These are phyloP conservation scores for Vigna angularis DNA, from an alignment of 306 rosid genomes.

Conservation along the genomic window DNA sequence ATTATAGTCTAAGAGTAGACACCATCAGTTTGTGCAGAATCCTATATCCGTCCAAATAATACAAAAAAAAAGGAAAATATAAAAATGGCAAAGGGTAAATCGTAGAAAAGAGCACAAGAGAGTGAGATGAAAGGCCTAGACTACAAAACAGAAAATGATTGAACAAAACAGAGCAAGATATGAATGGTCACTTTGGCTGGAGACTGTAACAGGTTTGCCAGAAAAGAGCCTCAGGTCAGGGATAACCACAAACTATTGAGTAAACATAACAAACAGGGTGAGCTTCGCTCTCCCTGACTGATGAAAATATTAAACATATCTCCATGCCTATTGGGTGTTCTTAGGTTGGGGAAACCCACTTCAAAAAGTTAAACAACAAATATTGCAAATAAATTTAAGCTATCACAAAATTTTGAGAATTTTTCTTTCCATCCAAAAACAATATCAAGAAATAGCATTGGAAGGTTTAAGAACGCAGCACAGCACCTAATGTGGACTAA, in stretches of 20 bases:
- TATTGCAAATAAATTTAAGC: too few relatives aligned
- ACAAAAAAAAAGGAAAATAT: conserved; percentile 3
- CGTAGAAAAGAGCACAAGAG: neutral
- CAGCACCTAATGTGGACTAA: conserved; percentile 16
- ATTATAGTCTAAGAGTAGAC: neutral
- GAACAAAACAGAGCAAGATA: neutral
- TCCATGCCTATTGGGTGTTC: too few relatives aligned
- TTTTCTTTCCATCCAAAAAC: neutral
- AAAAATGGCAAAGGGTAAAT: neutral
- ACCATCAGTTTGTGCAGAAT: conserved; percentile 10
- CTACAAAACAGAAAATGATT: neutral
- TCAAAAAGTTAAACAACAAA: too few relatives aligned
- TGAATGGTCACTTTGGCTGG: neutral
- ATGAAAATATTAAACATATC: too few relatives aligned
- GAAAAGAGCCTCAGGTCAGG: neutral
- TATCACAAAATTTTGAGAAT: conserved; percentile 4
- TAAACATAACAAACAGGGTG: too few relatives aligned
- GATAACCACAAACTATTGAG: neutral
- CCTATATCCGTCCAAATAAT: conserved; percentile 14
- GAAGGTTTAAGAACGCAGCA: conserved; percentile 20
- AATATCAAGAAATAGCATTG: conserved; percentile 16
- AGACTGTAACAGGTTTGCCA: neutral
- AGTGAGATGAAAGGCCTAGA: neutral
- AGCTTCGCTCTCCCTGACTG: too few relatives aligned
- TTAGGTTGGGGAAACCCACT: too few relatives aligned